Evolutionary conservation across 148 eudicot genomes (phyloP).

Genomic region (Vaccinium darrowii): DNA sequence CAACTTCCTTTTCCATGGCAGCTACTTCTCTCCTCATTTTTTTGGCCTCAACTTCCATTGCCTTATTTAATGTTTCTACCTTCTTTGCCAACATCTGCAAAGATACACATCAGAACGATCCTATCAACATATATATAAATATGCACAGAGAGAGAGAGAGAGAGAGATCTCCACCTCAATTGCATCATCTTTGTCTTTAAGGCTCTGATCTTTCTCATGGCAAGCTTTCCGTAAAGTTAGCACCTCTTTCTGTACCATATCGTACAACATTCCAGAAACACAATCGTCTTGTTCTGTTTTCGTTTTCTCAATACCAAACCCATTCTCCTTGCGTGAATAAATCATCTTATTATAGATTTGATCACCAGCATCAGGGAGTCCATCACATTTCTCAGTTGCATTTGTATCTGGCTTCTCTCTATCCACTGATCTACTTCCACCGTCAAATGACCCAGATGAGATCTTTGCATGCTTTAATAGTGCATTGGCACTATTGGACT

Average conservation of each 20-base stretch:
- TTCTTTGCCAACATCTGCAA: conserved; percentile 78
- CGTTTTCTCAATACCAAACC: conserved; percentile 28
- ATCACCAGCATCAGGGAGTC: conserved; percentile 24
- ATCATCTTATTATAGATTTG: conserved; percentile 24
- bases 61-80: conserved; percentile 85
- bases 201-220: conserved; percentile 75
- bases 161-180: conserved; percentile 63
- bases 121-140: neutral
- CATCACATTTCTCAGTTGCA: conserved; percentile 19
- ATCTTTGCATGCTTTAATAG: conserved; percentile 44
- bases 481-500: conserved; percentile 35
- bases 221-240: conserved; percentile 70
- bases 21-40: conserved; percentile 84
- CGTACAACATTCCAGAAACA: conserved; percentile 83
- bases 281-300: conserved; percentile 51
- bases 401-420: conserved; percentile 32
- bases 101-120: neutral
- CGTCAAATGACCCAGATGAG: conserved; percentile 56
- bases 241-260: conserved; percentile 93
- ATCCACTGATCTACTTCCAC: conserved; percentile 40
- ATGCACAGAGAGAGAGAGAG: neutral
- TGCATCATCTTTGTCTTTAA: conserved; percentile 81
- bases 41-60: conserved; percentile 90
- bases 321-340: conserved; percentile 29
- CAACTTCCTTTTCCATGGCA: conserved; percentile 85